Evolutionary conservation across 805 yeast species (phyloP), one percentile per base, ranked within the genome.

Genomic region (Kodamaea sagamina): DNA sequence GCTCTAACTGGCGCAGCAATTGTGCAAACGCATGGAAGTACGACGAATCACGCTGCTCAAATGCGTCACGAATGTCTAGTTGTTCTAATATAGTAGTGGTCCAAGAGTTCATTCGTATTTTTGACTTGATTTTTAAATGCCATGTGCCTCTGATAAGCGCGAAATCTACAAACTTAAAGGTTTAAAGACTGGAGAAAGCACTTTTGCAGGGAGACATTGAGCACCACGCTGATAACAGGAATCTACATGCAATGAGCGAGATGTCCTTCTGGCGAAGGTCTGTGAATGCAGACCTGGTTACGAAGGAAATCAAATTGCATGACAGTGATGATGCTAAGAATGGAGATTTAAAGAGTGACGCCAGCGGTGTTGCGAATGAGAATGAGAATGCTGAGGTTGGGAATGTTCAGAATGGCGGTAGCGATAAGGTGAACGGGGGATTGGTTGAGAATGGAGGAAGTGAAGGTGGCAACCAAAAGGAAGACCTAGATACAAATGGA

Each of bases 21-120:
- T 63, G 65, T 21, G 56, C 43, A 43, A 71, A 70, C 2, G 74
- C 73, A 12, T 44, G 47, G 46, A 53, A 67, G 47, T 61, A 66
- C 8, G 54, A 51, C 2, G 57, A 48, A 46, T 68, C 69, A 36
- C 54, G 47, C 48, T 61, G 53, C 50, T 69, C 72, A 16, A 57
- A 42, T 17, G 48, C 54, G 47, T 70, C 75, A 26, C 75, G 52
- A 11, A 46, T 44, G 15, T 49, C 45, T 15, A 70, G 52, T 35
- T 57, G 54, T 6, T 49, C 51, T 9, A 60, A 46, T 4, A 67
- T 53, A 16, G 37, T 28, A 9, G 34, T 19, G 29, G 32, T 28
- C 40, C 40, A 36, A 10, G 32, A 32, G 11, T 18, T 26, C 26
- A 31, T 28, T 13, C 24, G 13, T 21, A 21, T 32, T 6, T 21